These are phyloP conservation scores for Cordyceps pruinosa DNA, from an alignment of 2,329 filamentous ascomycete genomes.

Conservation along the genomic window DNA sequence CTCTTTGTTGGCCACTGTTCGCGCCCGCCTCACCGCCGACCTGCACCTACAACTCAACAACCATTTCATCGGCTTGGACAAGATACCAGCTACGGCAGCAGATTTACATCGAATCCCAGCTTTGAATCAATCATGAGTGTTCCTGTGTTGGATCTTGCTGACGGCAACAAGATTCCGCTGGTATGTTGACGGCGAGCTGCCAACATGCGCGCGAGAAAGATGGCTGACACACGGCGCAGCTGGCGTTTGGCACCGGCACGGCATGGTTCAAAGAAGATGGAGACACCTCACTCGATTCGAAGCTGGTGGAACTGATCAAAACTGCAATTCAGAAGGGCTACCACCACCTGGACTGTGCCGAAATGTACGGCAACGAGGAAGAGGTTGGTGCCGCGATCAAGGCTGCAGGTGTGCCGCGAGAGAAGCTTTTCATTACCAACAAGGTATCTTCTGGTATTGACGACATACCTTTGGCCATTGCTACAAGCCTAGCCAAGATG, in stretches of 20 bases:
- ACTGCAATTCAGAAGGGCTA: slow-evolving; percentile 47
- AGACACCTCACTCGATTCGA: neutral
- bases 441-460: slow-evolving; percentile 30
- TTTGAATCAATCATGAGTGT: neutral
- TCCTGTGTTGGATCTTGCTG: neutral
- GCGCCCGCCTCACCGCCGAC: too few relatives aligned
- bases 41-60: too few relatives aligned
- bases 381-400: slow-evolving; percentile 43
- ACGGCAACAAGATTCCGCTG: slow-evolving; percentile 7
- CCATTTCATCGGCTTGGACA: too few relatives aligned
- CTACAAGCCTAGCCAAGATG: neutral
- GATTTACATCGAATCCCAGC: neutral
- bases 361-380: slow-evolving; percentile 44
- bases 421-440: slow-evolving; percentile 46
- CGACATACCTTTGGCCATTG: slow-evolving; percentile 1
- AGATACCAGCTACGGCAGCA: too few relatives aligned
- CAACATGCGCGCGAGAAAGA: too few relatives aligned
- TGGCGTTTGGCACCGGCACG: slow-evolving; percentile 9
- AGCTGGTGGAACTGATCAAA: slow-evolving; percentile 7
- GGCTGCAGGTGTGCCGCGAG: slow-evolving; percentile 35
- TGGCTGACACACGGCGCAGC: neutral
- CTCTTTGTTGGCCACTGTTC: too few relatives aligned
- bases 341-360: slow-evolving; percentile 55
- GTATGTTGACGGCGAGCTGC: neutral
- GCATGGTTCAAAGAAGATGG: slow-evolving; percentile 9